Conservation (phyloP, 2,329 filamentous ascomycete genomes). For the Neurospora sp. region DNA sequence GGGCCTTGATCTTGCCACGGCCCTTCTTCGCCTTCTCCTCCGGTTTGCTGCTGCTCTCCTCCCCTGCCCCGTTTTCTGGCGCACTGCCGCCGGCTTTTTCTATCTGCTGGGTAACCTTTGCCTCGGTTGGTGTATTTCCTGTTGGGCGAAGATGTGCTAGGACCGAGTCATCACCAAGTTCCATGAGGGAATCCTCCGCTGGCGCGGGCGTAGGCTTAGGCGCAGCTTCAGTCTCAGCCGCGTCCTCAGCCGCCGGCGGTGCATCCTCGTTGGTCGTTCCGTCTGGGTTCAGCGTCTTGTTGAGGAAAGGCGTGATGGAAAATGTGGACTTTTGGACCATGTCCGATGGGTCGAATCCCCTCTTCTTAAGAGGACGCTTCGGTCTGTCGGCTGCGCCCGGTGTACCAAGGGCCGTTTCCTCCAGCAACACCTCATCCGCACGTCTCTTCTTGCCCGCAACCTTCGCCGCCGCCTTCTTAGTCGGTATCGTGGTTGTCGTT, state of each 20-base stretch:
- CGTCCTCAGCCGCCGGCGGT: conserved; percentile 7
- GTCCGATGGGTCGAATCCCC: conserved; percentile 45
- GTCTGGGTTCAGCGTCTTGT: conserved; percentile 47
- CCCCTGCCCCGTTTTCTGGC: conserved; percentile 14
- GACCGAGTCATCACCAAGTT: background rate
- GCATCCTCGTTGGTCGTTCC: conserved; percentile 23
- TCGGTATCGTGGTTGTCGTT: conserved; percentile 18
- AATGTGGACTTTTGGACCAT: conserved; percentile 84
- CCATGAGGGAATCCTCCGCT: background rate
- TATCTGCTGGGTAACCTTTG: conserved; percentile 13
- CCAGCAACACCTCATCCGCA: conserved; percentile 33
- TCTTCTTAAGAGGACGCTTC: conserved; percentile 44
- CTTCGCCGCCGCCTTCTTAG: conserved; percentile 24
- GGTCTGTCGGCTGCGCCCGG: conserved; percentile 26
- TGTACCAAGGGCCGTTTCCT: conserved; percentile 39
- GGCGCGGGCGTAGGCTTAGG: background rate
- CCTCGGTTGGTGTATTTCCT: conserved; percentile 13
- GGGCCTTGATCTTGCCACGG: background rate
- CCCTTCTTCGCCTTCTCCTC: background rate
- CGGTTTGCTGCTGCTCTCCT: conserved; percentile 20
- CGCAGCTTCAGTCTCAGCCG: background rate
- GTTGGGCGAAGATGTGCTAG: background rate
- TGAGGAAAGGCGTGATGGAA: conserved; percentile 89
- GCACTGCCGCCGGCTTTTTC: conserved; percentile 7
- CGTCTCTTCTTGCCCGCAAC: conserved; percentile 34